Evolutionary conservation across 1,284 basidiomycete genomes (phyloP), one percentile per base, ranked within the genome.

Genomic region (Ganoderma lucidum): DNA sequence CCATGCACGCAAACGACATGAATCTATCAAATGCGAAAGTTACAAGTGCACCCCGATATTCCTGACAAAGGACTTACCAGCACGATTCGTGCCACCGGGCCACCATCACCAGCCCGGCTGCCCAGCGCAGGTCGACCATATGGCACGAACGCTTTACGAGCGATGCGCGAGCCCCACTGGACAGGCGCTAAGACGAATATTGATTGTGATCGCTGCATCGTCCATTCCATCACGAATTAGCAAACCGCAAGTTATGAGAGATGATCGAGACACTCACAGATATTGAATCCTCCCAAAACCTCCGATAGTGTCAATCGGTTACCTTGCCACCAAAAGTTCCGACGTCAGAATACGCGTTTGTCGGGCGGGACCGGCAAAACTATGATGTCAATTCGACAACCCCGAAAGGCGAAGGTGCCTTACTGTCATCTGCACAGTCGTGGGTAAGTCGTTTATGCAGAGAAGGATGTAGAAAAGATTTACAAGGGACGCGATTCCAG

Each of bases 361-460:
- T 62, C 60, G 51, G 60, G 55, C 65, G 59, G 59, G 35, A 39
- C 23, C 65, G 62, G 39, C 61, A n/a, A 10, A 39, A 45, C 6
- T 41, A 19, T 23, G 9, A 23, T 23, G 30, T 41, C n/a, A 60
- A 60, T 19, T 39, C 23, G 23, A 53, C 48, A n/a, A 28, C 48
- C 48, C 12, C 48, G 23, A 53, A 60, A 19, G n/a, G 35, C 19
- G 58, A 37, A 17, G 12, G 23, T 37, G 37, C 23, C 30, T 32
- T 35, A 1, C 15, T 30, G 32, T 56, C 53, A 56, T 32, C 53
- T 56, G 28, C 32, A 9, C 53, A 56, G 5, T 35, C 32, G 30
- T 56, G 30, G 30, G 32, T 35, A 35, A 56, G 53, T 19, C 14
- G 3, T 56, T 35, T 17, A 56, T 15, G 17, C 53, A 19, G 28